Conservation (phyloP, 2,329 filamentous ascomycete species). For the Aspergillus hiratsukae region DNA sequence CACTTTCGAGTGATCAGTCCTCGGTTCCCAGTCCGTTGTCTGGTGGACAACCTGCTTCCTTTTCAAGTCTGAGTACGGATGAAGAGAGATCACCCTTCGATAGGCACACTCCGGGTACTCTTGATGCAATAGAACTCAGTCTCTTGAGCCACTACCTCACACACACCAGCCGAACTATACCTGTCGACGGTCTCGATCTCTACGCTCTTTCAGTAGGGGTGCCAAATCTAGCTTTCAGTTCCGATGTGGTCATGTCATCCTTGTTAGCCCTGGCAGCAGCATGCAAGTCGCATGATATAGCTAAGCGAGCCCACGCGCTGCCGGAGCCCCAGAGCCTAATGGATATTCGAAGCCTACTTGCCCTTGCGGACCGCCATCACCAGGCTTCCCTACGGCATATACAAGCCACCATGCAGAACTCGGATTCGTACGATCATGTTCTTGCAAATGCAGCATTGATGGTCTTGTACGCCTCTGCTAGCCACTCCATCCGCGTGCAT, state of each 20-base stretch:
- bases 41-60: constrained; percentile 1
- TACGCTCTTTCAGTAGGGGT: constrained; percentile 42
- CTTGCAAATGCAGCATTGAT: constrained; percentile 41
- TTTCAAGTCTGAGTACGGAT: neutral
- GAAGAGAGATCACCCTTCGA: neutral
- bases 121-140: constrained; percentile 28
- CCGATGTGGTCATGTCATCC: constrained; percentile 40
- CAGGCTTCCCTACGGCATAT: constrained; percentile 36
- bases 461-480: constrained; percentile 40
- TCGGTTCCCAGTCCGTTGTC: constrained; percentile 6
- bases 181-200: constrained; percentile 36
- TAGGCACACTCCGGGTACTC: constrained; percentile 2
- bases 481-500: constrained; percentile 35
- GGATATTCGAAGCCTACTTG: constrained; percentile 21
- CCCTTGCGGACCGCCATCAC: constrained; percentile 37
- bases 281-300: constrained; percentile 33
- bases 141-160: constrained; percentile 42
- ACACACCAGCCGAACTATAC: constrained; percentile 37
- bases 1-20: constrained; percentile 5
- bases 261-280: constrained; percentile 41
- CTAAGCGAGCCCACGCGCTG: constrained; percentile 1
- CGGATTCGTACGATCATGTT: constrained; percentile 31
- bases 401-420: constrained; percentile 28
- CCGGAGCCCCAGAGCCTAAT: constrained; percentile 3
- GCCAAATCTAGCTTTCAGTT: constrained; percentile 40